Conservation (phyloP, 164 flowering plant species). For the Kalanchoe fedtschenkoi region DNA sequence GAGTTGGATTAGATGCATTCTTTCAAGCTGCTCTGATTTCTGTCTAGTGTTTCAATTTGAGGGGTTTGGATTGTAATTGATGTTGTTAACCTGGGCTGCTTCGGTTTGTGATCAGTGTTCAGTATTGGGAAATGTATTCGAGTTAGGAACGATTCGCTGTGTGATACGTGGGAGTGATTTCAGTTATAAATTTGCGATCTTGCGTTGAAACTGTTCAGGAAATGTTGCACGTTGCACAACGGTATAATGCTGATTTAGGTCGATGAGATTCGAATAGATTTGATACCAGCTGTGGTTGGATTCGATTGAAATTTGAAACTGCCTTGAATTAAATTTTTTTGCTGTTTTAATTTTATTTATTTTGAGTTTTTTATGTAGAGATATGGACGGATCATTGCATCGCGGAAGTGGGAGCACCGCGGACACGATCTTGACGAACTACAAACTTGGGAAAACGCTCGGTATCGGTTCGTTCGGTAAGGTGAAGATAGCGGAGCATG, state of each 20-base stretch:
- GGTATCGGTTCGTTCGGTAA: slow-evolving; percentile 85
- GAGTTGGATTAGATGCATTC: neutral
- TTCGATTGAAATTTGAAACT: too few species aligned
- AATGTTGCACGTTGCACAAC: too few species aligned
- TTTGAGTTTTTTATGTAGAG: slow-evolving; percentile 3
- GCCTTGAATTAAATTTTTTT: neutral
- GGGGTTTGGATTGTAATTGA: neutral
- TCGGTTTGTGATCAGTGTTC: neutral
- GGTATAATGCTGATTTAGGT: too few species aligned
- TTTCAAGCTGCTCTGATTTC: too few species aligned
- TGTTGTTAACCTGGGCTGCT: neutral
- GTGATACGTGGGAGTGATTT: neutral
- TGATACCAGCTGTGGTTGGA: too few species aligned
- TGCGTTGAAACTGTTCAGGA: too few species aligned
- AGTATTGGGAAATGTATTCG: too few species aligned
- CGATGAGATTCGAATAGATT: too few species aligned
- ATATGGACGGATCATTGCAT: slow-evolving; percentile 49
- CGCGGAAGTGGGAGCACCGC: slow-evolving; percentile 21
- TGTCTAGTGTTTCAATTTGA: neutral
- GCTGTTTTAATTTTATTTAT: neutral
- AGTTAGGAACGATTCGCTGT: too few species aligned
- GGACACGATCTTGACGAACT: slow-evolving; percentile 43
- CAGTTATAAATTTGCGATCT: neutral
- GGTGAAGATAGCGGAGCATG: slow-evolving; percentile 80
- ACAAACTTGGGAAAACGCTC: slow-evolving; percentile 69